A percentile compares a stretch with the other conserved stretches of the same genome.
Evolutionary conservation across 2,329 filamentous ascomycete genomes (phyloP).

Genomic region (Plenodomus biglobosus): DNA sequence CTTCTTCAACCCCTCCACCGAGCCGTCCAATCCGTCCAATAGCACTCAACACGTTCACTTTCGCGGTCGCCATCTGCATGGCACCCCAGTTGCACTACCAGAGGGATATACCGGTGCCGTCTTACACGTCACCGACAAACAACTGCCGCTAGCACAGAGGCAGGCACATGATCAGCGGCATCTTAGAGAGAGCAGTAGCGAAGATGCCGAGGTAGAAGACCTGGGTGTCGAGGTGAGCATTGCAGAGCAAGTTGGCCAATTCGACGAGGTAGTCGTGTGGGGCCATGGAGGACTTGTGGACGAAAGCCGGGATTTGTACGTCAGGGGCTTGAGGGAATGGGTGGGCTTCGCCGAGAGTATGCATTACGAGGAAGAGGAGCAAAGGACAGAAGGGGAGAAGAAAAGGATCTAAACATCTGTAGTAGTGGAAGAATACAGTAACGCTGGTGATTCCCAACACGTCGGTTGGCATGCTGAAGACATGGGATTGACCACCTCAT

Average conservation of each 20-base stretch:
- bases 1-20: conserved; percentile 68
- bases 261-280: conserved; percentile 81
- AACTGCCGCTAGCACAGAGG: conserved; percentile 12
- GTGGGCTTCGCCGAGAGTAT: conserved; percentile 67
- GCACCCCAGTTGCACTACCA: conserved; percentile 67
- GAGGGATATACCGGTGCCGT: conserved; percentile 64
- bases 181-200: background rate
- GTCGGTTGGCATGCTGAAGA: no score
- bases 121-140: conserved; percentile 33
- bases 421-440: no score
- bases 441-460: no score
- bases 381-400: conserved; percentile 1
- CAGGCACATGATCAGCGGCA: background rate
- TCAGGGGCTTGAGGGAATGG: conserved; percentile 80
- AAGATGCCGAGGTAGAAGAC: conserved; percentile 18
- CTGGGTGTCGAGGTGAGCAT: conserved; percentile 40
- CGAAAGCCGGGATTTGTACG: conserved; percentile 65
- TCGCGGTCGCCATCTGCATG: conserved; percentile 76
- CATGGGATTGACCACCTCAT: no score
- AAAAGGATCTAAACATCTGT: background rate
- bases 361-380: conserved; percentile 30
- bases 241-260: conserved; percentile 66
- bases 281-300: conserved; percentile 71
- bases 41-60: conserved; percentile 29
- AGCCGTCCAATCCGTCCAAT: conserved; percentile 22